A percentile compares a stretch with the other conserved stretches of the same genome.
Conservation (phyloP, 2,329 filamentous ascomycete species). For the Epichloe baconii region DNA sequence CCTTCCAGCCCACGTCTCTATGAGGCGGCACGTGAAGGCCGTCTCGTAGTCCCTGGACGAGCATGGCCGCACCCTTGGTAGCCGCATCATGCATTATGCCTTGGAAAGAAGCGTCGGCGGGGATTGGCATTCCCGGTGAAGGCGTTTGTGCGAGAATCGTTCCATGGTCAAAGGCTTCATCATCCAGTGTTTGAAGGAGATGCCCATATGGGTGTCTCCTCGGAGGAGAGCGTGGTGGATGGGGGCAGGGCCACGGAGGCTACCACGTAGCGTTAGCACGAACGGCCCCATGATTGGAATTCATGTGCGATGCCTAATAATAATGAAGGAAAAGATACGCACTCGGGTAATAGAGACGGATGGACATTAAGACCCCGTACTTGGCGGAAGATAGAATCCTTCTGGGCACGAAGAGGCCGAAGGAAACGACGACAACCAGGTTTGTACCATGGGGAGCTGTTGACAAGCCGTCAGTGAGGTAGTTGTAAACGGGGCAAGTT, state of each 20-base stretch:
- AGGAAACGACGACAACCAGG: slow-evolving; percentile 83
- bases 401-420: slow-evolving; percentile 76
- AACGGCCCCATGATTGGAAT: too few species aligned
- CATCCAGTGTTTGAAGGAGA: slow-evolving; percentile 83
- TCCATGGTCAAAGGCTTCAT: slow-evolving; percentile 65
- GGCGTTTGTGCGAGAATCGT: slow-evolving; percentile 58
- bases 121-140: slow-evolving; percentile 40
- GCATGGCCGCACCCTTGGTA: slow-evolving; percentile 53
- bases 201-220: slow-evolving; percentile 48
- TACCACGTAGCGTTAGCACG: slow-evolving; percentile 18
- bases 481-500: not conserved
- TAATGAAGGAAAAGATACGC: slow-evolving; percentile 14
- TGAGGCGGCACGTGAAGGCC: slow-evolving; percentile 53
- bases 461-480: not conserved
- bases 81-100: slow-evolving; percentile 38
- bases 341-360: slow-evolving; percentile 81
- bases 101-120: slow-evolving; percentile 29
- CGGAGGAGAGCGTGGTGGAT: slow-evolving; percentile 71
- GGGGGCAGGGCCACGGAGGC: slow-evolving; percentile 74
- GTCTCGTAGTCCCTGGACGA: slow-evolving; percentile 50
- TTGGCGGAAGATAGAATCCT: slow-evolving; percentile 55
- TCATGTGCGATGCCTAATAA: too few species aligned
- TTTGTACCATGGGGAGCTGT: slow-evolving; percentile 51
- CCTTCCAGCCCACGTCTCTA: slow-evolving; percentile 17
- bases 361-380: slow-evolving; percentile 92